phyloP scores from a whole-genome alignment of 331 rosid species.

The Rhamnella rubrinervis region DNA sequence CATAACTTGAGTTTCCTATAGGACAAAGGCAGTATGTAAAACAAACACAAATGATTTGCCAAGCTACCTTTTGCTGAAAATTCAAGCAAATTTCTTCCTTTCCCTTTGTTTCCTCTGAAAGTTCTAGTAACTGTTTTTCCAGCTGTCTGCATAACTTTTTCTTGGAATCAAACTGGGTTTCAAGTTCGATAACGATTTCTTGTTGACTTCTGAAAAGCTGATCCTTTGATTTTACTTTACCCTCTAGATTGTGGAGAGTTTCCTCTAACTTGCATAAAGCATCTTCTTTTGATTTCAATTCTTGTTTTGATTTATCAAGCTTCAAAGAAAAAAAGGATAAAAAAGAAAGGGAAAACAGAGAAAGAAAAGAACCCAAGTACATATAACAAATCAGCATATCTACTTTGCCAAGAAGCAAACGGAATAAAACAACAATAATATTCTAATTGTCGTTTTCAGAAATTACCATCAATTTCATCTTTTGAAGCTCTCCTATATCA shows the following conservation, averaged over 20 bases:
- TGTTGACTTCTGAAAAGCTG: slow-evolving; percentile 46
- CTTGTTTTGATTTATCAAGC: slow-evolving; percentile 70
- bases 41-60: slow-evolving; percentile 18
- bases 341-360: not conserved
- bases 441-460: not conserved
- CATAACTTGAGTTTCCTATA: not conserved
- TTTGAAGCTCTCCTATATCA: slow-evolving; percentile 65
- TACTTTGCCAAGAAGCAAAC: not conserved
- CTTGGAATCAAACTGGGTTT: slow-evolving; percentile 55
- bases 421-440: not conserved
- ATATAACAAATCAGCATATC: not conserved
- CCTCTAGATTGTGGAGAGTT: slow-evolving; percentile 53
- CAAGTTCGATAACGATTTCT: slow-evolving; percentile 64
- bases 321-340: slow-evolving; percentile 17
- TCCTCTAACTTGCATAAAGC: slow-evolving; percentile 60
- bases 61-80: slow-evolving; percentile 64
- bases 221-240: slow-evolving; percentile 58
- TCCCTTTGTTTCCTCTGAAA: slow-evolving; percentile 54
- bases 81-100: slow-evolving; percentile 53
- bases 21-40: slow-evolving; percentile 5
- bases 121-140: slow-evolving; percentile 50
- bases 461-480: slow-evolving; percentile 52
- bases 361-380: not conserved
- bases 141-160: slow-evolving; percentile 45
- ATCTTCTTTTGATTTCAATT: slow-evolving; percentile 66